phyloP scores from a whole-genome alignment of 768 basidiomycete genomes.

The Daedaleopsis nitida region DNA sequence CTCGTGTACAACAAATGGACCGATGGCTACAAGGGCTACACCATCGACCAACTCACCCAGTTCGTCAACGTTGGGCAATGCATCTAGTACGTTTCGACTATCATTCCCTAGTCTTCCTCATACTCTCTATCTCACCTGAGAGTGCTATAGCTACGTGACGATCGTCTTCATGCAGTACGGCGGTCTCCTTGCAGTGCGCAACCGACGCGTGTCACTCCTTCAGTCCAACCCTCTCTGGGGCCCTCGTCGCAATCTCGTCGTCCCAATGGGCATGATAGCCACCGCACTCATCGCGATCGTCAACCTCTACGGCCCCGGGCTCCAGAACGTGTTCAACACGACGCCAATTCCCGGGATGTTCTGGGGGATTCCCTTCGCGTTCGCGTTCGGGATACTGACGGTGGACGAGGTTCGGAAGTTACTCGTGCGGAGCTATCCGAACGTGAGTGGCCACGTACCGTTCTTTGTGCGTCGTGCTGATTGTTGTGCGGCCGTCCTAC shows the following conservation, averaged over 20 bases:
- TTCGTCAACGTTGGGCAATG: slow-evolving; percentile 59
- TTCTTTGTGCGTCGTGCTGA: neutral
- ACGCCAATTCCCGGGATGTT: slow-evolving; percentile 48
- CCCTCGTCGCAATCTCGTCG: slow-evolving; percentile 44
- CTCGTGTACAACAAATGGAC: slow-evolving; percentile 49
- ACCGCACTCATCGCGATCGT: slow-evolving; percentile 46
- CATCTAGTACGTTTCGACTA: slow-evolving; percentile 39
- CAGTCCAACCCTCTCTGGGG: slow-evolving; percentile 56
- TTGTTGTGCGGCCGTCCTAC: neutral
- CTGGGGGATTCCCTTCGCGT: slow-evolving; percentile 49
- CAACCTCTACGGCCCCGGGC: slow-evolving; percentile 46
- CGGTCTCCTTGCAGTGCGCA: slow-evolving; percentile 57
- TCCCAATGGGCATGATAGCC: slow-evolving; percentile 39
- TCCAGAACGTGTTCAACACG: slow-evolving; percentile 46
- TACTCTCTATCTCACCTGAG: slow-evolving; percentile 41
- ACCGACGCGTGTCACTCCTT: slow-evolving; percentile 55
- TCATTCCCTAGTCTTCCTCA: neutral
- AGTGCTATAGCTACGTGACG: slow-evolving; percentile 50
- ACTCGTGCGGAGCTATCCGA: slow-evolving; percentile 45
- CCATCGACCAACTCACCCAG: slow-evolving; percentile 41
- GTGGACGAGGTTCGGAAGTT: slow-evolving; percentile 49
- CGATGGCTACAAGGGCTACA: slow-evolving; percentile 40
- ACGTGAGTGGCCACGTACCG: slow-evolving; percentile 29
- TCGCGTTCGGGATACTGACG: slow-evolving; percentile 42
- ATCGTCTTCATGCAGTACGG: slow-evolving; percentile 65